Evolutionary conservation across 108 stramenopile genomes (phyloP).

Genomic region (Cyclotella atomus): DNA sequence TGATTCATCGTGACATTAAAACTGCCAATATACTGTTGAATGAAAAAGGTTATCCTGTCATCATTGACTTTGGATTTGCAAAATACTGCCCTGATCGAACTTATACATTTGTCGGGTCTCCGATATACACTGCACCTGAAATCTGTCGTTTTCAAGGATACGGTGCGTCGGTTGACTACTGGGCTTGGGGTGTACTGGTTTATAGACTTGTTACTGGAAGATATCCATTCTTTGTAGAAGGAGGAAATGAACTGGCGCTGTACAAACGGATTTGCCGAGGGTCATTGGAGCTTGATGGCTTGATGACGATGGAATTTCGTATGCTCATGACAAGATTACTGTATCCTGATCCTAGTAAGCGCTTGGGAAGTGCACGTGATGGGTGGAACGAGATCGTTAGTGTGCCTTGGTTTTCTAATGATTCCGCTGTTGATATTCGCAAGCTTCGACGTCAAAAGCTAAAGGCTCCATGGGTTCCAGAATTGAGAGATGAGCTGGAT

Average conservation of each 20-base stretch:
- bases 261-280: constrained; percentile 63
- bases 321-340: constrained; percentile 9
- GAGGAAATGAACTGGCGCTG: constrained; percentile 55
- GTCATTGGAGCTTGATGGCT: constrained; percentile 13
- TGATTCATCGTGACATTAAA: constrained; percentile 84
- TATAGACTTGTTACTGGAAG: constrained; percentile 19
- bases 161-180: constrained; percentile 1
- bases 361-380: constrained; percentile 14
- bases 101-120: constrained; percentile 21
- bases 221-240: constrained; percentile 24
- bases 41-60: constrained; percentile 61
- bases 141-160: constrained; percentile 24
- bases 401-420: constrained; percentile 74
- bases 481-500: constrained; percentile 77
- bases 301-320: constrained; percentile 24
- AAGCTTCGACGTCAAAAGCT: constrained; percentile 64
- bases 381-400: constrained; percentile 42
- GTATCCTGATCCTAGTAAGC: constrained; percentile 8
- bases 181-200: constrained; percentile 19
- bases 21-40: constrained; percentile 76
- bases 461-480: constrained; percentile 91
- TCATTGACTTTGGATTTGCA: constrained; percentile 80
- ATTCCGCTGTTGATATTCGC: constrained; percentile 69
- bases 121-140: constrained; percentile 30
- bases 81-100: constrained; percentile 31